These are phyloP conservation scores for Neurospora sp. DNA, from an alignment of 495 filamentous ascomycete species.

Conservation along the genomic window DNA sequence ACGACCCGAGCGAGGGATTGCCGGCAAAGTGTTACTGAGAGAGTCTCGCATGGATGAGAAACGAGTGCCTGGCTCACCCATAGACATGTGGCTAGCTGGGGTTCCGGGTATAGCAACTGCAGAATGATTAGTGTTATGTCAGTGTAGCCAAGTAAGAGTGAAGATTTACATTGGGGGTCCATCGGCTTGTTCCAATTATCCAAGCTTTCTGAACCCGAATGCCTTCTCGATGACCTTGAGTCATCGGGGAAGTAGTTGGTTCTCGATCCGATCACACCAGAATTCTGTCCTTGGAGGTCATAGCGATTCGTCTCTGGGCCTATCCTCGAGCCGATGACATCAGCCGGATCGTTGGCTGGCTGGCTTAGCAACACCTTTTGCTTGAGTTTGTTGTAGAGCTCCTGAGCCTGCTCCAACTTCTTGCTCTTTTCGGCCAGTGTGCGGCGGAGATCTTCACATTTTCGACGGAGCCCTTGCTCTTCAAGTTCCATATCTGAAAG, in stretches of 20 bases:
- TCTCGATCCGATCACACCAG: neutral
- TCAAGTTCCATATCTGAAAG: constrained; percentile 51
- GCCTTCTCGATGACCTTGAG: neutral
- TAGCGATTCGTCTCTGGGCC: constrained; percentile 13
- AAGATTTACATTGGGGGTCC: constrained; percentile 2
- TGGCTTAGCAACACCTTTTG: constrained; percentile 57
- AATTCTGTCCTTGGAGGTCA: neutral
- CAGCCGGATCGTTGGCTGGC: constrained; percentile 58
- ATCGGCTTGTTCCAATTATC: constrained; percentile 1
- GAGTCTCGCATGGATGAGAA: neutral
- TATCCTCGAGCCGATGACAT: constrained; percentile 51
- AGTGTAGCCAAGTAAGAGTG: neutral
- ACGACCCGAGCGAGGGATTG: neutral
- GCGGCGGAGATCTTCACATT: constrained; percentile 65
- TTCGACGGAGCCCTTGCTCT: constrained; percentile 57
- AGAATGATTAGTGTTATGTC: neutral
- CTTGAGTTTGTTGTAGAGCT: constrained; percentile 78
- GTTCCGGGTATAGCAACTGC: neutral
- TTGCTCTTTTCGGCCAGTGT: constrained; percentile 63
- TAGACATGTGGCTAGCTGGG: neutral
- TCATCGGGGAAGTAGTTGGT: neutral
- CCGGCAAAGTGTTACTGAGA: neutral
- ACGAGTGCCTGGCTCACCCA: neutral
- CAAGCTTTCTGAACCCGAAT: neutral
- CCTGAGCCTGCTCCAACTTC: constrained; percentile 67